A percentile compares a stretch with the other conserved stretches of the same genome.
Evolutionary conservation across 2,329 filamentous ascomycete species (phyloP).

Genomic region (Epichloe scottii): DNA sequence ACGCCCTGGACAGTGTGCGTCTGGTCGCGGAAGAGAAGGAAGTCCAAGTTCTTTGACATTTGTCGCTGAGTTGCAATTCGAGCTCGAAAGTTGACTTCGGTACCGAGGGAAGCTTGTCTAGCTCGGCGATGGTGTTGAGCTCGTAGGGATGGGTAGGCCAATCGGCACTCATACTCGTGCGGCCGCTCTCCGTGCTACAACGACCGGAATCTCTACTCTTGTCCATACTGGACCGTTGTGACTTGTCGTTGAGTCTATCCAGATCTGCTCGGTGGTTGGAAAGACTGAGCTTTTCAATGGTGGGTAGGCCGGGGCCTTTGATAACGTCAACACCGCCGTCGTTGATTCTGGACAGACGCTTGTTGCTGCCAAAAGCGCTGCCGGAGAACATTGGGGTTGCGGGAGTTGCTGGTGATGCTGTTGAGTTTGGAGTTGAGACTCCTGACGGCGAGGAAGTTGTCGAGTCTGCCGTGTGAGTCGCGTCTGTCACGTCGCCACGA

Average conservation of each 20-base stretch:
- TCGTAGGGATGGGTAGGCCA: slow-evolving; percentile 28
- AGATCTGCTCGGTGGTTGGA: slow-evolving; percentile 12
- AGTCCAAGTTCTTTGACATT: slow-evolving; percentile 71
- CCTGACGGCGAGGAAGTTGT: slow-evolving; percentile 1
- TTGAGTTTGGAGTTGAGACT: slow-evolving; percentile 6
- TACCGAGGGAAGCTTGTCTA: slow-evolving; percentile 25
- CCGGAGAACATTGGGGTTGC: neutral
- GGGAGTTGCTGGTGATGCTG: slow-evolving; percentile 7
- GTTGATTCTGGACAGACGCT: slow-evolving; percentile 16
- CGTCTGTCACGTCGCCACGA: slow-evolving; percentile 9
- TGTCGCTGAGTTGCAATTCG: slow-evolving; percentile 53
- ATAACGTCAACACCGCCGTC: slow-evolving; percentile 21
- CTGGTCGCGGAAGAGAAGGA: slow-evolving; percentile 77
- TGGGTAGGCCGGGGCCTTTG: slow-evolving; percentile 17
- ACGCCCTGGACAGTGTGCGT: slow-evolving; percentile 76
- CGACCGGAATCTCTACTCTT: slow-evolving; percentile 13
- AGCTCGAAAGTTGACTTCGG: slow-evolving; percentile 29
- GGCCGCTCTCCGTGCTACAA: slow-evolving; percentile 21
- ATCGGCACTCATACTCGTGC: slow-evolving; percentile 24
- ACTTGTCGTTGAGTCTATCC: slow-evolving; percentile 7
- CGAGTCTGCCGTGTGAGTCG: slow-evolving; percentile 7
- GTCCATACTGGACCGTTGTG: slow-evolving; percentile 15
- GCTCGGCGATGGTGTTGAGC: slow-evolving; percentile 25
- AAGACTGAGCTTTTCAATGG: slow-evolving; percentile 14
- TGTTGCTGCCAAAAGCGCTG: slow-evolving; percentile 12